Conservation (phyloP, 257 asterid genomes). For the Cynanchum wilfordii region DNA sequence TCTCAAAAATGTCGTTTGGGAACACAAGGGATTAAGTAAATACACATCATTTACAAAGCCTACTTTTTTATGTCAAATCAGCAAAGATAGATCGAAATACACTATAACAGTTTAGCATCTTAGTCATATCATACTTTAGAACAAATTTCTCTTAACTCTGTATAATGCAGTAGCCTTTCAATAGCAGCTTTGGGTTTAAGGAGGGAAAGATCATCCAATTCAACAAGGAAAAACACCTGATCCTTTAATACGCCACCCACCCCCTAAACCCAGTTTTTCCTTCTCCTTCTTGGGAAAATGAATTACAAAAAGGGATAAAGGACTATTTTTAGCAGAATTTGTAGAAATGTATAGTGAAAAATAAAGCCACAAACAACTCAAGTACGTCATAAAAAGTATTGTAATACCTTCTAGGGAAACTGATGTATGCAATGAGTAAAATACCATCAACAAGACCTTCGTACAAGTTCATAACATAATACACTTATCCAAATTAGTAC, state of each 20-base stretch:
- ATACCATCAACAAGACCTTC: neutral
- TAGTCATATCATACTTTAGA: neutral
- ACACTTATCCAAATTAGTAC: neutral
- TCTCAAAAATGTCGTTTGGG: neutral
- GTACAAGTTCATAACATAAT: neutral
- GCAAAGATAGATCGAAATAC: neutral
- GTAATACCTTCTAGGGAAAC: neutral
- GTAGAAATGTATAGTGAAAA: neutral
- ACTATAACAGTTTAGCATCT: neutral
- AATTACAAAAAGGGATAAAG: neutral
- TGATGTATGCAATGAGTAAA: neutral
- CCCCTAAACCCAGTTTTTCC: no score
- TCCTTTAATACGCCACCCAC: neutral
- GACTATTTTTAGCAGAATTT: neutral
- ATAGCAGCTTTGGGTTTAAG: neutral
- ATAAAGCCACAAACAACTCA: neutral
- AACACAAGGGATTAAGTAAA: neutral
- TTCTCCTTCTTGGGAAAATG: neutral
- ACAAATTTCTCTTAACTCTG: neutral
- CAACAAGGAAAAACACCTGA: neutral
- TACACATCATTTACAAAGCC: neutral
- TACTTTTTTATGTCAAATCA: neutral
- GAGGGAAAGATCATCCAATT: neutral
- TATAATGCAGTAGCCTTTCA: neutral
- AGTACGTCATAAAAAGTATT: neutral